Evolutionary conservation across 2,329 filamentous ascomycete genomes (phyloP).

Genomic region (Aspergillus quadrilineatus): DNA sequence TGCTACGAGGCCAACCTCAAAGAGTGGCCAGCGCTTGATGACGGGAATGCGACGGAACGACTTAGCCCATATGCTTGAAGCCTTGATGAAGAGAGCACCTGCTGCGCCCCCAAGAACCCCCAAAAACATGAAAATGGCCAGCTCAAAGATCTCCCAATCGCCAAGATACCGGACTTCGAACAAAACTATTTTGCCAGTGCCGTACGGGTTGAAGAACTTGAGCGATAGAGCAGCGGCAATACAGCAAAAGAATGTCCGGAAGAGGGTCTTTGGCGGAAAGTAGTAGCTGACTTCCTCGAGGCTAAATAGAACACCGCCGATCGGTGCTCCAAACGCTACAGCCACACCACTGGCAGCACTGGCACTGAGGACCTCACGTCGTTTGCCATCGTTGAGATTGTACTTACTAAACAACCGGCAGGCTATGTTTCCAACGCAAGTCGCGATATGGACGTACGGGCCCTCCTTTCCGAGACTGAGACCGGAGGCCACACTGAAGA

Average conservation of each 20-base stretch:
- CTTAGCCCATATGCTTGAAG: conserved; percentile 83
- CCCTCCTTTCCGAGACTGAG: conserved; percentile 93
- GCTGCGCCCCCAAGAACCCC: conserved; percentile 80
- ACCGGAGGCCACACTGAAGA: conserved; percentile 88
- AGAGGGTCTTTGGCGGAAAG: conserved; percentile 94
- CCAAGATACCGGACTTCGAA: conserved; percentile 88
- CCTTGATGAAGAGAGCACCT: conserved; percentile 95
- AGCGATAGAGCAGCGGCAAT: conserved; percentile 85
- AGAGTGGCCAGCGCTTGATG: conserved; percentile 79
- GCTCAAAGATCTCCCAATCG: conserved; percentile 94
- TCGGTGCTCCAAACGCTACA: conserved; percentile 89
- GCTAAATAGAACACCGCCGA: conserved; percentile 87
- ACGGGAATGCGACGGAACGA: conserved; percentile 76
- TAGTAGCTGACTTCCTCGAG: conserved; percentile 95
- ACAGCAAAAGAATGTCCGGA: conserved; percentile 97
- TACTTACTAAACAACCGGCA: conserved; percentile 95
- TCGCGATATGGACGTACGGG: conserved; percentile 95
- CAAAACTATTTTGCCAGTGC: conserved; percentile 92
- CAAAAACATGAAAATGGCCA: conserved; percentile 79
- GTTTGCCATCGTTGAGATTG: conserved; percentile 88
- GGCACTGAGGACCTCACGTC: conserved; percentile 89
- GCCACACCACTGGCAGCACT: conserved; percentile 89
- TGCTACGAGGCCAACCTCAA: conserved; percentile 87
- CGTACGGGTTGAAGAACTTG: conserved; percentile 94
- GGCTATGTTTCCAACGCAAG: conserved; percentile 91